These are phyloP conservation scores for Fraxinus baroniana DNA, from an alignment of 305 asterid species.

Conservation along the genomic window DNA sequence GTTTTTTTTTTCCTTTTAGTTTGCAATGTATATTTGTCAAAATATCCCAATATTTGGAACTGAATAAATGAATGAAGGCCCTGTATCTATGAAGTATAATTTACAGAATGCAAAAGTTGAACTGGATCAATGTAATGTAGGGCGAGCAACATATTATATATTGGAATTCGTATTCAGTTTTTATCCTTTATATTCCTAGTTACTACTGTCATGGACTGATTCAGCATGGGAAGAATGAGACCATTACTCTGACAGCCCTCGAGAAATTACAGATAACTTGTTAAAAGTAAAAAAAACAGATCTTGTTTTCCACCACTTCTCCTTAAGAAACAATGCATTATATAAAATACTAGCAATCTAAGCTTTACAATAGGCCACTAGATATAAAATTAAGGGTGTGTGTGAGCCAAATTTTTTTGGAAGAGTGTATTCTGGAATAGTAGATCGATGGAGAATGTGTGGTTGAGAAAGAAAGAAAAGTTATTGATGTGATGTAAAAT, in stretches of 20 bases:
- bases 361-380: neutral
- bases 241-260: neutral
- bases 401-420: too few species aligned
- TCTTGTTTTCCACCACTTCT: neutral
- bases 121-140: neutral
- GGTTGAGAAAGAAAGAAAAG: too few species aligned
- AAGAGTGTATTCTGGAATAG: too few species aligned
- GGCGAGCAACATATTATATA: neutral
- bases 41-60: neutral
- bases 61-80: neutral
- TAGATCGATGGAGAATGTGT: too few species aligned
- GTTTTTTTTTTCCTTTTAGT: neutral
- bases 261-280: neutral
- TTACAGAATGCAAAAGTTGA: neutral
- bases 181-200: neutral
- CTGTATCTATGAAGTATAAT: neutral
- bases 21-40: neutral
- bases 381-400: neutral
- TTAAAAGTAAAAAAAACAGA: neutral
- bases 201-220: neutral
- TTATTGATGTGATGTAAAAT: too few species aligned
- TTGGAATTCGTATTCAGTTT: neutral
- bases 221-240: neutral
- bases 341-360: neutral
- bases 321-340: neutral